phyloP scores from a whole-genome alignment of 2,329 filamentous ascomycete genomes.

The Orbilia blumenaviensis region DNA sequence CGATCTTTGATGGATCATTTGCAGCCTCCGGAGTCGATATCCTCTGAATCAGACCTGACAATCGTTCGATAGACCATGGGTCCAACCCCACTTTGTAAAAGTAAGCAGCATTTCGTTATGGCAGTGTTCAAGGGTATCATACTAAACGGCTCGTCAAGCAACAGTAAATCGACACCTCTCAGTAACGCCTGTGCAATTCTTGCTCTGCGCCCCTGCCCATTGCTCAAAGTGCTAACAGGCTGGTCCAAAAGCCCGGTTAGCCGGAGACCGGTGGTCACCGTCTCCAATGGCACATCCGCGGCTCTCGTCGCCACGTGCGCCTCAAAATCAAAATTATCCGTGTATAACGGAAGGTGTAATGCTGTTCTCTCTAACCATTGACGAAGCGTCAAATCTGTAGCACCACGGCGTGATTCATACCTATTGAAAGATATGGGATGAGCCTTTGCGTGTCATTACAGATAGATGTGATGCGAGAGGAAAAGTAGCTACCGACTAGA shows the following conservation, averaged over 20 bases:
- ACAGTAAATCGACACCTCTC: slow-evolving; percentile 77
- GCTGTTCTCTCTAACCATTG: slow-evolving; percentile 85
- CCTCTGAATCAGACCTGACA: slow-evolving; percentile 70
- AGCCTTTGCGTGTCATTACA: slow-evolving; percentile 58
- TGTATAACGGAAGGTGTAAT: slow-evolving; percentile 75
- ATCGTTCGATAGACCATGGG: slow-evolving; percentile 76
- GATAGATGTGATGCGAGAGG: neutral
- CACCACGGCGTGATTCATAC: slow-evolving; percentile 87
- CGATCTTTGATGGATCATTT: slow-evolving; percentile 11
- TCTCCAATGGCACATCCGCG: slow-evolving; percentile 67
- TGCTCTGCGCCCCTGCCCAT: slow-evolving; percentile 87
- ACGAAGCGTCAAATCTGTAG: slow-evolving; percentile 82
- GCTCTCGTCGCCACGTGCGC: slow-evolving; percentile 35
- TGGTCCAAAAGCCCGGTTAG: slow-evolving; percentile 76
- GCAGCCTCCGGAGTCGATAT: slow-evolving; percentile 46
- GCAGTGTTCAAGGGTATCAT: slow-evolving; percentile 40
- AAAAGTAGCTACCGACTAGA: slow-evolving; percentile 56
- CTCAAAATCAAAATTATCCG: slow-evolving; percentile 63
- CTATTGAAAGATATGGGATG: slow-evolving; percentile 75
- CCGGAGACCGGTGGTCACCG: slow-evolving; percentile 75
- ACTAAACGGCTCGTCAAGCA: slow-evolving; percentile 93
- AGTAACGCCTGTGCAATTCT: slow-evolving; percentile 88
- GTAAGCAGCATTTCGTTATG: slow-evolving; percentile 34
- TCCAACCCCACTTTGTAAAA: slow-evolving; percentile 77
- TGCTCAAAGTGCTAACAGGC: slow-evolving; percentile 88